These are phyloP conservation scores for Ceratocystis destructans DNA, from an alignment of 2,329 filamentous ascomycete species.

Conservation along the genomic window DNA sequence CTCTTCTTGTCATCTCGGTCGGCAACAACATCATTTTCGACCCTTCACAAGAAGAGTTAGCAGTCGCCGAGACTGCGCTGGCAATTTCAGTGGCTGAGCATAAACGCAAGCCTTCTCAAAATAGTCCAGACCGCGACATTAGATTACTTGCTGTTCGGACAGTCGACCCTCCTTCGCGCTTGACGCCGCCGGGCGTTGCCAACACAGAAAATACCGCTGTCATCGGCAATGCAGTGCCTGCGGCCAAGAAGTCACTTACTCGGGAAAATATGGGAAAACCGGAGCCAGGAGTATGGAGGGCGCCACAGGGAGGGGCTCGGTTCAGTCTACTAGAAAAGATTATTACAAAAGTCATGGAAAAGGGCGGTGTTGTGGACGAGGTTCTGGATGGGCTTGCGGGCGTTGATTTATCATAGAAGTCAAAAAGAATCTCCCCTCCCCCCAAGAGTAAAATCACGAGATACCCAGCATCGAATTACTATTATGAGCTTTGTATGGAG, in stretches of 20 bases:
- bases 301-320: slow-evolving; percentile 71
- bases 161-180: slow-evolving; percentile 58
- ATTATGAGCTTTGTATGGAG: not conserved
- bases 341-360: slow-evolving; percentile 61
- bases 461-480: slow-evolving; percentile 1
- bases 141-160: slow-evolving; percentile 56
- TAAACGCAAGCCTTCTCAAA: slow-evolving; percentile 22
- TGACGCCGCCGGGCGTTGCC: slow-evolving; percentile 57
- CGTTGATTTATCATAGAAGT: slow-evolving; percentile 48
- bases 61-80: slow-evolving; percentile 78
- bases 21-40: slow-evolving; percentile 89
- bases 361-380: slow-evolving; percentile 71
- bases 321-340: slow-evolving; percentile 58
- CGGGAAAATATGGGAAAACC: slow-evolving; percentile 25
- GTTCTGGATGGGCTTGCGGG: slow-evolving; percentile 68
- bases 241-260: slow-evolving; percentile 30
- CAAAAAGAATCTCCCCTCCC: not conserved
- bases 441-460: not conserved
- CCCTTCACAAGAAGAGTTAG: slow-evolving; percentile 77
- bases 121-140: slow-evolving; percentile 36
- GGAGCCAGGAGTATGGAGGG: slow-evolving; percentile 68
- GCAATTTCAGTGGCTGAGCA: slow-evolving; percentile 62
- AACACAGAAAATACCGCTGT: slow-evolving; percentile 48
- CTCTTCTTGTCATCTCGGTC: slow-evolving; percentile 76
- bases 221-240: slow-evolving; percentile 26